phyloP scores from a whole-genome alignment of 768 basidiomycete genomes.

The Podaxis mareebaensis region DNA sequence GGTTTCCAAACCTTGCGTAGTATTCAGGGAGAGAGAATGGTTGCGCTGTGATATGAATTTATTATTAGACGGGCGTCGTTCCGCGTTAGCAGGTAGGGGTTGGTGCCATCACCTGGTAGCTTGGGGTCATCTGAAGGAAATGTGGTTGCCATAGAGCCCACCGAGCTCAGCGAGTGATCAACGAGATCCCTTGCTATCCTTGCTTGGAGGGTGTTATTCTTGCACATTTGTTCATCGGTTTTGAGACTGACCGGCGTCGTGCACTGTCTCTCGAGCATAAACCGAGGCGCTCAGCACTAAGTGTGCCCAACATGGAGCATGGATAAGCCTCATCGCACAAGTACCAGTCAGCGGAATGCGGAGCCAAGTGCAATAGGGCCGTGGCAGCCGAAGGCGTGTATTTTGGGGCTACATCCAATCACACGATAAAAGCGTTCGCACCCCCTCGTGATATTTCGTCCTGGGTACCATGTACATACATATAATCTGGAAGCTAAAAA shows the following conservation, averaged over 20 bases:
- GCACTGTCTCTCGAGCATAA: slow-evolving; percentile 39
- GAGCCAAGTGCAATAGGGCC: neutral
- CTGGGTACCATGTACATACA: neutral
- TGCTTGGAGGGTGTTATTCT: slow-evolving; percentile 29
- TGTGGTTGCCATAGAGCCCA: slow-evolving; percentile 52
- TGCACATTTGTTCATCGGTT: neutral
- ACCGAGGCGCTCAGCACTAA: neutral
- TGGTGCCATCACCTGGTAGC: slow-evolving; percentile 34
- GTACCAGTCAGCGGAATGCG: neutral
- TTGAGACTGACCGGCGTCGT: slow-evolving; percentile 44
- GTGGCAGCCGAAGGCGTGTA: neutral
- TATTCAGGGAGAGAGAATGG: slow-evolving; percentile 57
- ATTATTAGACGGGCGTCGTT: neutral
- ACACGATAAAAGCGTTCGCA: neutral
- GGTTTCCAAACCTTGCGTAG: slow-evolving; percentile 37
- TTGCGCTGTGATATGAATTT: slow-evolving; percentile 34
- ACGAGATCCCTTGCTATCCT: slow-evolving; percentile 43
- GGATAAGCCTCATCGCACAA: neutral
- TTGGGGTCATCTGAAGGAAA: slow-evolving; percentile 42
- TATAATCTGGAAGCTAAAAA: neutral
- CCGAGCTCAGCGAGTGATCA: slow-evolving; percentile 33
- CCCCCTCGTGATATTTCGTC: neutral
- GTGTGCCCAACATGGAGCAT: neutral
- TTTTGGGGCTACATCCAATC: neutral
- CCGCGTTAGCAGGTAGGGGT: neutral